Percentiles rank a stretch among this genome's conserved stretches.
These are phyloP conservation scores for Chrysoporthe cubensis DNA, from an alignment of 2,329 filamentous ascomycete species.

Conservation along the genomic window DNA sequence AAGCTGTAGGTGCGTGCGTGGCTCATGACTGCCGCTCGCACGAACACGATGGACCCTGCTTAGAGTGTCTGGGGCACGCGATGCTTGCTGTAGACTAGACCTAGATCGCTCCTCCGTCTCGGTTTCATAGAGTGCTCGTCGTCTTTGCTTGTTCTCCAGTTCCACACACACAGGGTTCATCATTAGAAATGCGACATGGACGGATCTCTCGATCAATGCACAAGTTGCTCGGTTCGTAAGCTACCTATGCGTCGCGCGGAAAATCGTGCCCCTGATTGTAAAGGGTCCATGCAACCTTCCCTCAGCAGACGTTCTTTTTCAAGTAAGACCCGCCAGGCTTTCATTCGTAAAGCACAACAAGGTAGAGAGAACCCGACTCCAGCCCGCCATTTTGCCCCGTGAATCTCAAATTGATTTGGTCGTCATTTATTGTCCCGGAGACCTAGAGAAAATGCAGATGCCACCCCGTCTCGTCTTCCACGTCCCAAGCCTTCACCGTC, in stretches of 20 bases:
- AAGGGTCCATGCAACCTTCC: slow-evolving; percentile 38
- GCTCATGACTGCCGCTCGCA: not conserved
- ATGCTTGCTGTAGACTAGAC: slow-evolving; percentile 9
- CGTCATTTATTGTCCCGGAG: slow-evolving; percentile 18
- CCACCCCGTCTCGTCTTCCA: slow-evolving; percentile 14
- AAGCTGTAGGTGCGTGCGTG: slow-evolving; percentile 48
- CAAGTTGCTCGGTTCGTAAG: slow-evolving; percentile 37
- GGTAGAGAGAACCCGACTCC: slow-evolving; percentile 31
- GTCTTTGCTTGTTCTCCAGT: not conserved
- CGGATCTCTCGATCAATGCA: slow-evolving; percentile 34
- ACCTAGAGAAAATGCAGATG: slow-evolving; percentile 20
- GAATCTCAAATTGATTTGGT: slow-evolving; percentile 25
- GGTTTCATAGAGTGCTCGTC: slow-evolving; percentile 8
- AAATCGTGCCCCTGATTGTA: slow-evolving; percentile 32
- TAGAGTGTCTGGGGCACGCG: not conserved
- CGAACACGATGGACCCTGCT: not conserved
- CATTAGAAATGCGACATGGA: not conserved
- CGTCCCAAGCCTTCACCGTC: slow-evolving; percentile 8
- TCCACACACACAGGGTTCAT: not conserved
- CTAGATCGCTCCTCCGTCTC: slow-evolving; percentile 17
- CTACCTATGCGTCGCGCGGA: slow-evolving; percentile 36
- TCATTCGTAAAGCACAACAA: slow-evolving; percentile 27
- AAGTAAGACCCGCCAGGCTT: slow-evolving; percentile 27
- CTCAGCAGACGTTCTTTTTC: slow-evolving; percentile 26
- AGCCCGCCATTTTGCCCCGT: slow-evolving; percentile 26